These are phyloP conservation scores for Fulvia fulva DNA, from an alignment of 2,329 filamentous ascomycete species.

Conservation along the genomic window DNA sequence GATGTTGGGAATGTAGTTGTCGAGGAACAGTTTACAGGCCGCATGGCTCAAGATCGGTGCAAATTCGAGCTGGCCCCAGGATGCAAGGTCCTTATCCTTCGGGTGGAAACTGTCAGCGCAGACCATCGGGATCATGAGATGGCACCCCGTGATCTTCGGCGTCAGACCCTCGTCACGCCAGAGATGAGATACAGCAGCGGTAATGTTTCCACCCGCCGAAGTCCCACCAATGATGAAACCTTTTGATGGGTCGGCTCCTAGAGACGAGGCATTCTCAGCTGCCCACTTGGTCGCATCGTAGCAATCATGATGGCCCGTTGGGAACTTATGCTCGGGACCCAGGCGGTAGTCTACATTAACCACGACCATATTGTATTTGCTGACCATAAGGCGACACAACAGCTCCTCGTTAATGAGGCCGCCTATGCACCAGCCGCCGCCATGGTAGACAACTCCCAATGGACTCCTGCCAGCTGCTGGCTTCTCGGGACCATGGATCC, in stretches of 20 bases:
- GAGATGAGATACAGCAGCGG: slow-evolving; percentile 39
- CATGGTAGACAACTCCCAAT: slow-evolving; percentile 41
- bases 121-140: slow-evolving; percentile 46
- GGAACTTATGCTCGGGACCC: slow-evolving; percentile 59
- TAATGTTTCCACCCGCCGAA: slow-evolving; percentile 45
- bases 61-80: slow-evolving; percentile 31
- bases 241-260: slow-evolving; percentile 39
- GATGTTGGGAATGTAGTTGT: slow-evolving; percentile 17
- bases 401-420: slow-evolving; percentile 26
- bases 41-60: slow-evolving; percentile 25
- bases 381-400: slow-evolving; percentile 3
- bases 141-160: slow-evolving; percentile 44
- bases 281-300: slow-evolving; percentile 58
- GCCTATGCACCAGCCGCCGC: slow-evolving; percentile 46
- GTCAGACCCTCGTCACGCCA: slow-evolving; percentile 40
- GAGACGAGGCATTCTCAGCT: slow-evolving; percentile 37
- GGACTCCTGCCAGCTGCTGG: slow-evolving; percentile 19
- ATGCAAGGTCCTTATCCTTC: slow-evolving; percentile 39
- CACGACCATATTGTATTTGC: slow-evolving; percentile 40
- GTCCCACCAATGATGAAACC: slow-evolving; percentile 49
- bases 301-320: slow-evolving; percentile 59
- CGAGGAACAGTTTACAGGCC: slow-evolving; percentile 22
- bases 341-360: slow-evolving; percentile 59
- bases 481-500: slow-evolving; percentile 26
- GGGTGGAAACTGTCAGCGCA: slow-evolving; percentile 42